phyloP scores from a whole-genome alignment of 495 filamentous ascomycete species.

The Talaromyces wortmannii region DNA sequence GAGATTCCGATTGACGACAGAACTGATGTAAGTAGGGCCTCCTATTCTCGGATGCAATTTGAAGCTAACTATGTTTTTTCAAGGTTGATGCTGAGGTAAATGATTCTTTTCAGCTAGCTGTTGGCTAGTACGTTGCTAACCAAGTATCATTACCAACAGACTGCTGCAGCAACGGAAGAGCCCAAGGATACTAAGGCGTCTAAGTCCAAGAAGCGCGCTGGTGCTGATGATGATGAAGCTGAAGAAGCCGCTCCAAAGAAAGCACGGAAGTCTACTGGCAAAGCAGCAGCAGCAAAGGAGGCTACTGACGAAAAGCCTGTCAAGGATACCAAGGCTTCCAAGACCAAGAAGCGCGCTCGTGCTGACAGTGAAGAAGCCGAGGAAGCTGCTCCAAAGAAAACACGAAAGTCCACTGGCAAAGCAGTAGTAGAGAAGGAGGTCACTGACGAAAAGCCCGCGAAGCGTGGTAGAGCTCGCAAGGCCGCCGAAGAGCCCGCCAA shows the following conservation, averaged over 20 bases:
- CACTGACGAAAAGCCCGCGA: conserved; percentile 15
- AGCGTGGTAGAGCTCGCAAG: conserved; percentile 12
- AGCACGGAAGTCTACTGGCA: conserved; percentile 7
- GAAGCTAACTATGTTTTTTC: conserved; percentile 20
- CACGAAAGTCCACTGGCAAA: conserved; percentile 7
- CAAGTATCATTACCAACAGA: too few species aligned
- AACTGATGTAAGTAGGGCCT: conserved; percentile 1
- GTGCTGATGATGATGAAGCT: conserved; percentile 20
- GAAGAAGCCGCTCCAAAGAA: conserved; percentile 18
- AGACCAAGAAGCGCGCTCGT: conserved; percentile 36
- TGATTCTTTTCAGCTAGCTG: background rate
- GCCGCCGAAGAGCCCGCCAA: conserved; percentile 3
- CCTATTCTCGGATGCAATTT: conserved; percentile 12
- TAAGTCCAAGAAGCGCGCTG: conserved; percentile 35
- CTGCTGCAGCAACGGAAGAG: background rate
- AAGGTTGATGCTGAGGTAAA: conserved; percentile 14
- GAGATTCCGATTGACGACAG: conserved; percentile 63
- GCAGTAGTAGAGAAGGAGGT: conserved; percentile 5
- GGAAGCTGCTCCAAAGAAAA: conserved; percentile 8
- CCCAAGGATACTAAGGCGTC: conserved; percentile 12
- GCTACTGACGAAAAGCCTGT: conserved; percentile 8
- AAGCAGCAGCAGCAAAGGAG: conserved; percentile 4
- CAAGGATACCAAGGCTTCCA: conserved; percentile 13
- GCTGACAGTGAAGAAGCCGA: conserved; percentile 17
- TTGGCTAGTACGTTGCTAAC: conserved; percentile 6